Percentiles rank a stretch among this genome's conserved stretches.
These are phyloP conservation scores for Globisporangium paddicum DNA, from an alignment of 352 stramenopile genomes.

Conservation along the genomic window DNA sequence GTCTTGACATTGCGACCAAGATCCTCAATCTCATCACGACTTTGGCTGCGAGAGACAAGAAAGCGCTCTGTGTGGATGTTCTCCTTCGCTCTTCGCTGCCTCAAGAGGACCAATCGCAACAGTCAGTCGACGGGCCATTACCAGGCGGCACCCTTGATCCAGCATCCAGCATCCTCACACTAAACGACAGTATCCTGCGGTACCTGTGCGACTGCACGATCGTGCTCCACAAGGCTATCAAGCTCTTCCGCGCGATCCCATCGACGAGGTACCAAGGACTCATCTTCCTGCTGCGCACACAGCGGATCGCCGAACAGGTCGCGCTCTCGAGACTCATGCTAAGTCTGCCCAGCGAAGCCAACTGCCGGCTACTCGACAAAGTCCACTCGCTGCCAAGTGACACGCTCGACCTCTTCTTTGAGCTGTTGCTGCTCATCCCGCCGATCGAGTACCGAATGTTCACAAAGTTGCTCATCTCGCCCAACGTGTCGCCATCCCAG, in stretches of 20 bases:
- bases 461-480: conserved; percentile 44
- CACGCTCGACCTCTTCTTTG: conserved; percentile 57
- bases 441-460: conserved; percentile 58
- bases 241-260: conserved; percentile 36
- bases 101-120: not conserved
- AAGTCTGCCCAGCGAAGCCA: conserved; percentile 37
- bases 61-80: conserved; percentile 27
- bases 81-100: not conserved
- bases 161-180: not conserved
- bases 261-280: conserved; percentile 26
- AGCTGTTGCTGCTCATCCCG: conserved; percentile 53
- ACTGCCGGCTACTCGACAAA: conserved; percentile 42
- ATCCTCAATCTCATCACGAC: conserved; percentile 37
- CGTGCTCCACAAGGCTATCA: conserved; percentile 42
- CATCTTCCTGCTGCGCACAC: conserved; percentile 46
- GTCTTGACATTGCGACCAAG: conserved; percentile 11
- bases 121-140: not conserved
- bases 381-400: conserved; percentile 31
- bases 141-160: not conserved
- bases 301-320: conserved; percentile 52
- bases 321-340: conserved; percentile 58
- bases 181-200: conserved; percentile 27
- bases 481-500: conserved; percentile 33
- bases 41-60: conserved; percentile 38
- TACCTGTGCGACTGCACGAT: conserved; percentile 42